A percentile compares a stretch with the other conserved stretches of the same genome.
Conservation (phyloP, 805 yeast genomes). For the Wickerhamomyces silvicola region DNA sequence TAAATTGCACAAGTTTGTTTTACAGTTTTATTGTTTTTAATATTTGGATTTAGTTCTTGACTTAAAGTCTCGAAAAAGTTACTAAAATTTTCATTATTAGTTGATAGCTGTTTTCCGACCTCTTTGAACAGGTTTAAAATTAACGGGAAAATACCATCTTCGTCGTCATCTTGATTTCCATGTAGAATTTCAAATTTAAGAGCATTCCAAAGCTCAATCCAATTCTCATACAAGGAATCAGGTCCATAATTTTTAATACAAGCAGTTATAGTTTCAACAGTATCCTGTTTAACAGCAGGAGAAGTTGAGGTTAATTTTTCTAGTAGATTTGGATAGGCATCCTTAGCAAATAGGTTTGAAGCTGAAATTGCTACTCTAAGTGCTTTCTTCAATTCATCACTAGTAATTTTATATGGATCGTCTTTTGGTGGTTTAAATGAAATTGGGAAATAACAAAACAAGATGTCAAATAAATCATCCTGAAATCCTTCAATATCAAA, state of each 20-base stretch:
- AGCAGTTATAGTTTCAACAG: constrained; percentile 51
- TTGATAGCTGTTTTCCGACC: constrained; percentile 33
- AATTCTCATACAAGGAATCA: constrained; percentile 46
- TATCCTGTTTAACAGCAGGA: constrained; percentile 66
- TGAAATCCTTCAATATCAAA: constrained; percentile 34
- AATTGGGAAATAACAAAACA: constrained; percentile 95
- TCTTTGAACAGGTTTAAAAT: constrained; percentile 39
- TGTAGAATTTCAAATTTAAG: constrained; percentile 86
- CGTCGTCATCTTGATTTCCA: constrained; percentile 49
- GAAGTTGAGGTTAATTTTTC: constrained; percentile 78
- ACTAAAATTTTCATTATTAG: constrained; percentile 26
- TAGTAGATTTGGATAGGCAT: constrained; percentile 67
- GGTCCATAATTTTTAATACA: constrained; percentile 50
- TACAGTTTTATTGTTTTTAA: constrained; percentile 45
- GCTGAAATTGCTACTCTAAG: constrained; percentile 60
- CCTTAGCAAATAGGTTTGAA: constrained; percentile 57
- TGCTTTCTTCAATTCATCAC: constrained; percentile 58
- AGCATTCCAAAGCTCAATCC: constrained; percentile 81
- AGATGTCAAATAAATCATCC: constrained; percentile 76
- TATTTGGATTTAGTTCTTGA: constrained; percentile 49
- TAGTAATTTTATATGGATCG: constrained; percentile 79
- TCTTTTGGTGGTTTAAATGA: constrained; percentile 89
- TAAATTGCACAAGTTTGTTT: constrained; percentile 60
- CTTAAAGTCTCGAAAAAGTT: constrained; percentile 33
- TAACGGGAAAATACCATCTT: constrained; percentile 34